Evolutionary conservation across 768 basidiomycete species (phyloP).

Genomic region (Hortiboletus campestris): DNA sequence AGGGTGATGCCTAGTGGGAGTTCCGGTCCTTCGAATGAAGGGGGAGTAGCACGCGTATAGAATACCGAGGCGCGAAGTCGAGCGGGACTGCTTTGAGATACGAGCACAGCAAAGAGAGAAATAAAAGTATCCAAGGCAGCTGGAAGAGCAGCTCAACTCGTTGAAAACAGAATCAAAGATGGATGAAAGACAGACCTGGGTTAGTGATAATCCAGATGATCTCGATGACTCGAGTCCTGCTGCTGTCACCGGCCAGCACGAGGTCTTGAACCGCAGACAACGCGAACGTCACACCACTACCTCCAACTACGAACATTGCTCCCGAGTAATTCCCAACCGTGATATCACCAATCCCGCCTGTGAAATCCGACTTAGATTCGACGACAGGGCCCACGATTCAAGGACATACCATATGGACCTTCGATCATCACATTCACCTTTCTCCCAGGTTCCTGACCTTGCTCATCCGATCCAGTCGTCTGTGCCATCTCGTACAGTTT

Average conservation of each 20-base stretch:
- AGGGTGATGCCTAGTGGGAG: slow-evolving; percentile 42
- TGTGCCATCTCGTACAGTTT: slow-evolving; percentile 52
- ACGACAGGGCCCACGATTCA: not conserved
- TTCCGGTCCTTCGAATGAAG: slow-evolving; percentile 14
- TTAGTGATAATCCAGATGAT: slow-evolving; percentile 66
- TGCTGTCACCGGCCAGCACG: slow-evolving; percentile 44
- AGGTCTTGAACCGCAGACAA: slow-evolving; percentile 65
- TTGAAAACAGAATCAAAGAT: not conserved
- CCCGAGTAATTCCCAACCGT: slow-evolving; percentile 64
- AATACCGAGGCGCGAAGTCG: slow-evolving; percentile 51
- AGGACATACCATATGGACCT: slow-evolving; percentile 49
- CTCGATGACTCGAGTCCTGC: slow-evolving; percentile 57
- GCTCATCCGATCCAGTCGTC: slow-evolving; percentile 26
- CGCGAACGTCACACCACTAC: slow-evolving; percentile 74
- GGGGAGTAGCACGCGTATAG: slow-evolving; percentile 48
- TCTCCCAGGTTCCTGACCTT: slow-evolving; percentile 13
- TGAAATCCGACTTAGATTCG: not conserved
- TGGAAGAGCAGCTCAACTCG: slow-evolving; percentile 18
- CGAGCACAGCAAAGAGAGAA: slow-evolving; percentile 46
- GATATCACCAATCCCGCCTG: slow-evolving; percentile 59
- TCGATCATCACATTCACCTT: slow-evolving; percentile 45
- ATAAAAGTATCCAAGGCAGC: slow-evolving; percentile 47
- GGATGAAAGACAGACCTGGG: slow-evolving; percentile 37
- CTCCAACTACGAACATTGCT: slow-evolving; percentile 68
- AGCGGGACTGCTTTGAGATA: slow-evolving; percentile 40